phyloP scores from a whole-genome alignment of 495 filamentous ascomycete genomes.

The Viridothelium virens region DNA sequence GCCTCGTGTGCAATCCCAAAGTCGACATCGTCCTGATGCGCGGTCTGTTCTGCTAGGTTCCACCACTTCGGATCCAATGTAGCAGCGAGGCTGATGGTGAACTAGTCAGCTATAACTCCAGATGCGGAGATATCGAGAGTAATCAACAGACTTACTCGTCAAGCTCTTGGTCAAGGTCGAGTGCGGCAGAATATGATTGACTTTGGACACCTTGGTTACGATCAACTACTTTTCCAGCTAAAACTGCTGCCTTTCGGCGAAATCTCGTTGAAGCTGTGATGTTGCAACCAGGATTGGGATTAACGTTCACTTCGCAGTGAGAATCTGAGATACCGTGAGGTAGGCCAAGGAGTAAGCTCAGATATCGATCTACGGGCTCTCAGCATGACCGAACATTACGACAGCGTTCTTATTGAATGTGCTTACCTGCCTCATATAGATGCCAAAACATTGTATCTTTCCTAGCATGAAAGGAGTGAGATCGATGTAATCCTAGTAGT shows the following conservation, averaged over 20 bases:
- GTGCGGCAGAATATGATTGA: slow-evolving; percentile 37
- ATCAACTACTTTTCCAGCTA: slow-evolving; percentile 47
- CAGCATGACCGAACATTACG: not conserved
- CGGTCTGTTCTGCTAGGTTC: slow-evolving; percentile 19
- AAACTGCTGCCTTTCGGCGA: slow-evolving; percentile 27
- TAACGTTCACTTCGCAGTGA: slow-evolving; percentile 30
- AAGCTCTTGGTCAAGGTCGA: slow-evolving; percentile 45
- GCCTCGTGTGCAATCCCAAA: not conserved
- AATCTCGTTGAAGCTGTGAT: slow-evolving; percentile 12
- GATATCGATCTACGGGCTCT: not conserved
- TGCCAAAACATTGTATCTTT: not conserved
- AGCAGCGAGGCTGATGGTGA: slow-evolving; percentile 28
- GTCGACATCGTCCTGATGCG: slow-evolving; percentile 8
- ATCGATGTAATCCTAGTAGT: slow-evolving; percentile 35
- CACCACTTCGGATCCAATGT: slow-evolving; percentile 36
- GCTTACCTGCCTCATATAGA: not conserved
- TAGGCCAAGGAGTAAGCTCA: slow-evolving; percentile 45
- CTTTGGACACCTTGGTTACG: slow-evolving; percentile 40
- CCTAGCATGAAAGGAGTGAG: not conserved
- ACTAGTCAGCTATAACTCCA: not conserved
- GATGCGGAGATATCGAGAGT: not conserved
- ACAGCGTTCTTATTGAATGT: not conserved
- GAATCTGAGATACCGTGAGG: slow-evolving; percentile 41
- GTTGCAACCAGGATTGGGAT: slow-evolving; percentile 21
- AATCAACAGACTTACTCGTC: slow-evolving; percentile 17